phyloP scores from a whole-genome alignment of 768 basidiomycete species.

The Collybiopsis luxurians region DNA sequence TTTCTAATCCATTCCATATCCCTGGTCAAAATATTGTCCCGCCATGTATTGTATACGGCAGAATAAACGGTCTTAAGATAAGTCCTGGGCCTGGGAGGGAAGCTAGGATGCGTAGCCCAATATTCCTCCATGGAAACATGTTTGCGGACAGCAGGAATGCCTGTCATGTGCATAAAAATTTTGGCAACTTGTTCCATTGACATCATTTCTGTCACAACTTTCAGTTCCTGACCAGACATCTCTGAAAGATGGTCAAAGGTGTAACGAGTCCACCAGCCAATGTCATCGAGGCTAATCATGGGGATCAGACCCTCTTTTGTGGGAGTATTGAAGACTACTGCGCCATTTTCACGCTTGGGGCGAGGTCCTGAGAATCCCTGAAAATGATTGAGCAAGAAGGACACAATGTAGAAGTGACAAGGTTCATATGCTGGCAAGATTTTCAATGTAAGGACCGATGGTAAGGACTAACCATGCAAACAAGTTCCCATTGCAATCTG shows the following conservation, averaged over 20 bases:
- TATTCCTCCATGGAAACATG: slow-evolving; percentile 31
- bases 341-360: slow-evolving; percentile 34
- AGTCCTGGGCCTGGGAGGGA: slow-evolving; percentile 15
- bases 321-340: slow-evolving; percentile 35
- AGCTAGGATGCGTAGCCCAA: slow-evolving; percentile 29
- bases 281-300: slow-evolving; percentile 36
- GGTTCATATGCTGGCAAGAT: slow-evolving; percentile 32
- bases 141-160: slow-evolving; percentile 29
- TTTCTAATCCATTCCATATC: slow-evolving; percentile 43
- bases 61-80: slow-evolving; percentile 36
- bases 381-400: background rate
- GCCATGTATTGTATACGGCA: slow-evolving; percentile 40
- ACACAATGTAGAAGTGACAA: background rate
- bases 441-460: slow-evolving; percentile 40
- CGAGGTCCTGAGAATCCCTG: slow-evolving; percentile 30
- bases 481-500: slow-evolving; percentile 23
- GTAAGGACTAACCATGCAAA: slow-evolving; percentile 36
- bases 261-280: slow-evolving; percentile 38
- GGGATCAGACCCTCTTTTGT: slow-evolving; percentile 32
- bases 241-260: slow-evolving; percentile 32
- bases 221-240: slow-evolving; percentile 33
- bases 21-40: slow-evolving; percentile 40
- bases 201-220: slow-evolving; percentile 35
- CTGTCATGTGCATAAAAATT: slow-evolving; percentile 36
- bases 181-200: slow-evolving; percentile 34